Evolutionary conservation across 345 rosid species (phyloP), one percentile per base, ranked within the genome.

Genomic region (Brassica incana): DNA sequence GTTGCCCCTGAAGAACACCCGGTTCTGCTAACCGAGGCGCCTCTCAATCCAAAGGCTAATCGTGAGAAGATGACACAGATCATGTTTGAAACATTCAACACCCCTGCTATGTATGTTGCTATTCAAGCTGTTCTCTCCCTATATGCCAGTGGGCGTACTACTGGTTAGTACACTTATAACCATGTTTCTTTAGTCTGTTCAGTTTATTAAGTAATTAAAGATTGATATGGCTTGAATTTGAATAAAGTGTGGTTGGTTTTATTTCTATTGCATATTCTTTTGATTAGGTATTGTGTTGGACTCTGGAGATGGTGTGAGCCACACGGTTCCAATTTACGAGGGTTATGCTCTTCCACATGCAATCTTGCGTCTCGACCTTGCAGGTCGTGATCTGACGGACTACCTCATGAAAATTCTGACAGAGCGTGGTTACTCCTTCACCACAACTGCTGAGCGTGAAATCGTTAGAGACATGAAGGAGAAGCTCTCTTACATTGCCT

Each of bases 381-480:
- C 89, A 56, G 91, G 93, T 25, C 86, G 85, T 76, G 93, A 84
- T 67, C 84, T 88, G 14, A 89, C 88, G 0, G 91, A 89, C 81
- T 75, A 86, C 67, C 91, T 88, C 40, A 89, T 86, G 90, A 88
- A 88, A 75, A 87, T 88, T 78, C 74, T 88, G 48, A 87, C 88
- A 2, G 88, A 87, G 70, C 87, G 89, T 61, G 90, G 93, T 23
- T 89, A 89, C 79, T 89, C 93, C 5, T 89, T 89, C 80, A 89
- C 93, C 72, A 89, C 93, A 71, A 79, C 93, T 62, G 91, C 93
- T 67, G 93, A 89, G 80, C 90, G 93, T 79, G 92, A 89, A 54
- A 87, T 87, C 25, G 91, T 89, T 36, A 81, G 92, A 64, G 92
- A 89, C 76, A 82, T 88, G 90, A 89, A 89, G 73, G 93, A 89